phyloP scores from a whole-genome alignment of 768 basidiomycete genomes.

The Russula foetens region DNA sequence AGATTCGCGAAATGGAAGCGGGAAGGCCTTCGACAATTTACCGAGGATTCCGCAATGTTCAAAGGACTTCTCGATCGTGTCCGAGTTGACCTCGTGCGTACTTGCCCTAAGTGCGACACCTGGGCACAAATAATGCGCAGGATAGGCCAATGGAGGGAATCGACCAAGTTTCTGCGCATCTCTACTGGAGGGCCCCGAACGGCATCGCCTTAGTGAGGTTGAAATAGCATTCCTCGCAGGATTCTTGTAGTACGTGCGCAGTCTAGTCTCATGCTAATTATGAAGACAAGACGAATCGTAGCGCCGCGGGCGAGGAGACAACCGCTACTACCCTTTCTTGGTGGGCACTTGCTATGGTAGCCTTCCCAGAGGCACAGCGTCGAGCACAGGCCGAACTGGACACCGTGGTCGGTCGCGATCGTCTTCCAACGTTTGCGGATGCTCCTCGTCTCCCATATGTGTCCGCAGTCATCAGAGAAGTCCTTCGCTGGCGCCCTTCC shows the following conservation, averaged over 20 bases:
- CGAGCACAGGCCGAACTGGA: conserved; percentile 18
- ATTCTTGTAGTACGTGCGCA: neutral
- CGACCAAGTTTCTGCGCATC: neutral
- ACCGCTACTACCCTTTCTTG: neutral
- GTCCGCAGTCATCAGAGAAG: conserved; percentile 15
- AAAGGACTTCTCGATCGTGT: neutral
- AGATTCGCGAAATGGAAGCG: conserved; percentile 11
- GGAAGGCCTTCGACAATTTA: neutral
- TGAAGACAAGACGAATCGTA: neutral
- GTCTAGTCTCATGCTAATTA: neutral
- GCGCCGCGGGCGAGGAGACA: conserved; percentile 5
- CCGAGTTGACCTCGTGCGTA: neutral
- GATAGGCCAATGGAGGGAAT: neutral
- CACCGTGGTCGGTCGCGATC: conserved; percentile 8
- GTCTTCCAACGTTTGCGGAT: conserved; percentile 16
- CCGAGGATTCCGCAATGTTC: neutral
- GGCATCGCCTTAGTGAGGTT: neutral
- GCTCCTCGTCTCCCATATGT: conserved; percentile 18
- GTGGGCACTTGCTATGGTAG: conserved; percentile 12
- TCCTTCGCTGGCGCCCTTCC: conserved; percentile 2
- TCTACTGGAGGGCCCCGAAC: neutral
- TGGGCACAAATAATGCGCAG: neutral
- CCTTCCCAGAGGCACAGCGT: conserved; percentile 10
- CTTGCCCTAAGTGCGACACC: neutral
- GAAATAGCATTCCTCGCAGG: neutral